Evolutionary conservation across 192 early-diverging fungal species (phyloP), one percentile per base, ranked within the genome.

Genomic region (Podila epigama): DNA sequence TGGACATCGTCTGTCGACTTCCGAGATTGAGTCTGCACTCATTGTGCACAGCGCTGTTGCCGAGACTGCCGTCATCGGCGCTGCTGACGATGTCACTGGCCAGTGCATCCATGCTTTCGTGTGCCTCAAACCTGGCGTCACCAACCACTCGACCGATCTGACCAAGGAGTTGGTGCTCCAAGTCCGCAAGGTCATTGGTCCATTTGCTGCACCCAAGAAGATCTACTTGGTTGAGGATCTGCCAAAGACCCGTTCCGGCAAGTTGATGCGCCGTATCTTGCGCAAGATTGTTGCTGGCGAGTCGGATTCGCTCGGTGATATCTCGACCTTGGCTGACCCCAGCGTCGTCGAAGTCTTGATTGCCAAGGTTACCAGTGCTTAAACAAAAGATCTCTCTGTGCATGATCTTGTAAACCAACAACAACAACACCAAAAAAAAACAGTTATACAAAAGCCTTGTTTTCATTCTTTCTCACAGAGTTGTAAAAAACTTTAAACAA

Each of bases 191-290:
- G 90, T 90, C 62, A 97, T 98, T 83, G 97, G 95, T 3, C 92
- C 97, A 18, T 96, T 98, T 67, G 96, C 96, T 51, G 88, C 92
- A 8, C 96, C 97, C 28, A 95, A 95, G 81, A 82, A 85, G 40
- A 89, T 98, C 33, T 89, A 97, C 60, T 69, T 97, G 61, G 91
- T 94, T 6, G 84, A 84, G 25, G 96, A 96, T 80, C 84, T 98
- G 61, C 96, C 97, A 73, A 97, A 98, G 87, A 98, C 97, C 28
- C 89, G 96, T 29, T 92, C 90, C 35, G 97, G 97, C 55, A 98
- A 98, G 85, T 95, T 98, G 75, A 96, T 98, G 92, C 88, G 97
- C 44, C 88, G 97, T 51, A 91, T 98, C 62, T 83, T 98, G 82
- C 85, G 96, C 75, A 97, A 98, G 90, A 89, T 96, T 53, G 92